Base-by-base conservation (phyloP, 192 early-diverging fungal species). In the Kickxella alabastrina region DNA sequence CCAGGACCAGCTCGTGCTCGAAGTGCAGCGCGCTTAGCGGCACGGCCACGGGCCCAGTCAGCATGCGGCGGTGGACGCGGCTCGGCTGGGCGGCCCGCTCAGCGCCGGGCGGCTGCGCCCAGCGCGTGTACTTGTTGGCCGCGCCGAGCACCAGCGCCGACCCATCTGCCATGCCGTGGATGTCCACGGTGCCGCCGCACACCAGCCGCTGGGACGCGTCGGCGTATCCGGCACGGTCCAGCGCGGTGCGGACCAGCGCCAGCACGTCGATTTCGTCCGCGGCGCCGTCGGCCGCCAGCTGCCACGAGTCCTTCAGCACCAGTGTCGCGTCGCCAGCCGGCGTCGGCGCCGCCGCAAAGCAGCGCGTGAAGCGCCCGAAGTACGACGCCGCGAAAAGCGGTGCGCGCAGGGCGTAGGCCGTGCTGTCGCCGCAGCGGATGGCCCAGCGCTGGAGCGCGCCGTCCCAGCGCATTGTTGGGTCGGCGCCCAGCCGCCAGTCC, bases 301-400 rank as follows among this genome's bases (percentile, higher is more conserved):
- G 69, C 69, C 69, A 73, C 25, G 62, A 57, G 46, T 73, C 69
- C 54, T 73, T 73, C 10, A 73, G 62, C n/a, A 65, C 62, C 37
- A 48, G 35, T n/a, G 54, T 43, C 10, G 23, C 28, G 17, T 27
- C 14, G 13, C 50, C 63, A 12, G 15, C 38, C 10, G 69, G 54
- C 3, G 31, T 29, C 3, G 29, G 39, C 21, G 62, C 22, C 3
- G 59, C 69, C 0, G 50, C 44, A 46, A 73, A 73, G 54, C 62
- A 65, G 19, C 69, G 57, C 27, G 69, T 73, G 36, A 65, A 65
- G 0, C 69, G 62, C 5, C 69, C 69, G 28, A 73, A 73, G 46
- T 62, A 73, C 23, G 62, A 50, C 1, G 69, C 69, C 3, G 44
- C 42, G 22, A 73, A 73, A 18, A 65, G 32, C 15, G 69, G 62